Percentiles rank a stretch among this genome's conserved stretches.
phyloP scores from a whole-genome alignment of 2,329 filamentous ascomycete species.

The Microdochium nivale region DNA sequence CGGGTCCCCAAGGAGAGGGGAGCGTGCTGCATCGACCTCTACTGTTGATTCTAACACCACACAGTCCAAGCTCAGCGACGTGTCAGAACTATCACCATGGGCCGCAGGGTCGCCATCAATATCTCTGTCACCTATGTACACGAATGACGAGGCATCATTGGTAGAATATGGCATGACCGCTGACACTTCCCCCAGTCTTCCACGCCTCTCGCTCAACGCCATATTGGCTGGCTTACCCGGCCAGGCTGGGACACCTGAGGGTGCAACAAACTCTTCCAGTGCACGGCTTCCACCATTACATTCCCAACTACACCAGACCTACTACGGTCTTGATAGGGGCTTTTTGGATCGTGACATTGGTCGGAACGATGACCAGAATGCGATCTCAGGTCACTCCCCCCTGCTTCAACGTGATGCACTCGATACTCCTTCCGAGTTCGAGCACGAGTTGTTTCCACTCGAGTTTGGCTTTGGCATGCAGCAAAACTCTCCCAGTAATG shows the following conservation, averaged over 20 bases:
- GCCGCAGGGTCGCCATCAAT: background rate
- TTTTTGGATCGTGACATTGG: conserved; percentile 61
- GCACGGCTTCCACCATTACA: conserved; percentile 14
- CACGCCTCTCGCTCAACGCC: conserved; percentile 55
- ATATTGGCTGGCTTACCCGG: conserved; percentile 46
- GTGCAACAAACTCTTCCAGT: conserved; percentile 11
- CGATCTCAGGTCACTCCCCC: conserved; percentile 41
- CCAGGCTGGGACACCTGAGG: conserved; percentile 12
- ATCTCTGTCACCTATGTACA: background rate
- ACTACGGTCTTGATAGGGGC: conserved; percentile 66
- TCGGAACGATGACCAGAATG: conserved; percentile 61
- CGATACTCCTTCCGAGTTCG: conserved; percentile 17
- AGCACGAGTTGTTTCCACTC: conserved; percentile 23
- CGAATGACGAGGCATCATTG: background rate
- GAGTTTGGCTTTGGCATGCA: conserved; percentile 40
- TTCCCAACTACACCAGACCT: conserved; percentile 14
- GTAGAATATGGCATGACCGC: conserved; percentile 7
- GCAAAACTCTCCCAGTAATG: conserved; percentile 42
- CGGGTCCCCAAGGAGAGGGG: conserved; percentile 13
- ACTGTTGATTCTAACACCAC: conserved; percentile 16
- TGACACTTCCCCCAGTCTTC: conserved; percentile 13
- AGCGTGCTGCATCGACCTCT: conserved; percentile 20
- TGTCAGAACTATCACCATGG: conserved; percentile 1
- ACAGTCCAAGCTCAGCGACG: conserved; percentile 13
- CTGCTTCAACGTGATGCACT: conserved; percentile 16